Evolutionary conservation across 1,139 yeast genomes (phyloP).

Genomic region (Citeromyces siamensis): DNA sequence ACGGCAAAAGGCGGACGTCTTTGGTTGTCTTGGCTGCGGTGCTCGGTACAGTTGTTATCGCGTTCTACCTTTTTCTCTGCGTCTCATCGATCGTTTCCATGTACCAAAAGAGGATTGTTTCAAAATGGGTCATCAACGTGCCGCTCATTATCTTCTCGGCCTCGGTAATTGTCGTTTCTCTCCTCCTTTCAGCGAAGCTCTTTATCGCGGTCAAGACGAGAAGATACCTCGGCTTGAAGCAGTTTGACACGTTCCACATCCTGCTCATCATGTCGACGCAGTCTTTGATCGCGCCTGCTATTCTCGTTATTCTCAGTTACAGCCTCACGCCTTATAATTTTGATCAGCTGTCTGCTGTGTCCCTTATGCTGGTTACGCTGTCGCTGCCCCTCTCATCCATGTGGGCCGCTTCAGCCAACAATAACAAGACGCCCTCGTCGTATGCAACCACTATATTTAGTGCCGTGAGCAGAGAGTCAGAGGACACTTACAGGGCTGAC

Average conservation of each 20-base stretch:
- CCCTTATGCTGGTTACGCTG: slow-evolving; percentile 27
- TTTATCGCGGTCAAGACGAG: slow-evolving; percentile 58
- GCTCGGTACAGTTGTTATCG: slow-evolving; percentile 22
- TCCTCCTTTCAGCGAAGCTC: slow-evolving; percentile 49
- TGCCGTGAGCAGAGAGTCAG: neutral
- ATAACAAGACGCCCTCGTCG: slow-evolving; percentile 15
- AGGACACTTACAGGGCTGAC: neutral
- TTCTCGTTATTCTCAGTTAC: slow-evolving; percentile 24
- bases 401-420: slow-evolving; percentile 49
- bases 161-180: slow-evolving; percentile 51
- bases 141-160: slow-evolving; percentile 56
- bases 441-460: neutral
- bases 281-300: slow-evolving; percentile 67
- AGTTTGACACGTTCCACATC: slow-evolving; percentile 73
- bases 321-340: slow-evolving; percentile 7
- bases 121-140: slow-evolving; percentile 24
- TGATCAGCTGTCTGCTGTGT: slow-evolving; percentile 14
- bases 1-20: too few relatives aligned
- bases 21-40: slow-evolving; percentile 26
- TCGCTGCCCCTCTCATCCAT: slow-evolving; percentile 75
- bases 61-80: too few relatives aligned
- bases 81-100: slow-evolving; percentile 12
- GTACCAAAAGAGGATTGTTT: slow-evolving; percentile 18
- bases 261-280: slow-evolving; percentile 74
- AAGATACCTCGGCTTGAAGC: slow-evolving; percentile 63